Evolutionary conservation across 345 rosid species (phyloP), one percentile per base, ranked within the genome.

Genomic region (Noccaea bulbosa): DNA sequence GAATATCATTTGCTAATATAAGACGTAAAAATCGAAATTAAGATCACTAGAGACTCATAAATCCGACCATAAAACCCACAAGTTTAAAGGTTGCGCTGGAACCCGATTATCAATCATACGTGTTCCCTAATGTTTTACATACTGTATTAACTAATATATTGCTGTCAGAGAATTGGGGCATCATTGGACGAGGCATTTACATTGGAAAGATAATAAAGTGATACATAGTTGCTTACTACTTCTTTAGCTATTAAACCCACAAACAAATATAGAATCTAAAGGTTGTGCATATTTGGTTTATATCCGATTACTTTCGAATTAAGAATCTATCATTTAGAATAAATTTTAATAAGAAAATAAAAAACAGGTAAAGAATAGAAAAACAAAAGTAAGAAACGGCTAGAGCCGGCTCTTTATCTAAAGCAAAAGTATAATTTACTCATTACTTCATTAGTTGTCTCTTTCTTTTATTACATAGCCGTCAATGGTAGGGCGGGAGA

Each of bases 341-440:
- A 34, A 8, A 35, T 44, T 8, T 56, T 32, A 20, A 4, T 11
- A 65, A 58, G 15, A 2, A 9, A 32, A 3, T 24, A 44, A 6
- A 47, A 7, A 20, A 10, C 6, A 43, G 35, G 43, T 11, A 45
- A 15, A 34, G 47, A 58, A 38, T 3, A 32, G 14, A 45, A 9
- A 34, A 34, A 47, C 6, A 41, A 22, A 47, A 55, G 55, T 30
- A 17, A 20, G 45, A 66, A 74, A 74, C 68, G 73, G 69, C 78
- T 74, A 67, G 67, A 52, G 78, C 43, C 40, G 56, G 34, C 53
- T 74, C 72, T 74, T 74, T 67, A 67, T 17, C 66, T 58, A 74
- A 74, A 74, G 78, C 73, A 67, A 74, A 74, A 45, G 73, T 30
- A 27, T 51, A 67, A 41, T 39, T 39, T 51, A 60, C 69, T 61